These are phyloP conservation scores for Erigeron philadelphicus DNA, from an alignment of 140 eudicot species.

Conservation along the genomic window DNA sequence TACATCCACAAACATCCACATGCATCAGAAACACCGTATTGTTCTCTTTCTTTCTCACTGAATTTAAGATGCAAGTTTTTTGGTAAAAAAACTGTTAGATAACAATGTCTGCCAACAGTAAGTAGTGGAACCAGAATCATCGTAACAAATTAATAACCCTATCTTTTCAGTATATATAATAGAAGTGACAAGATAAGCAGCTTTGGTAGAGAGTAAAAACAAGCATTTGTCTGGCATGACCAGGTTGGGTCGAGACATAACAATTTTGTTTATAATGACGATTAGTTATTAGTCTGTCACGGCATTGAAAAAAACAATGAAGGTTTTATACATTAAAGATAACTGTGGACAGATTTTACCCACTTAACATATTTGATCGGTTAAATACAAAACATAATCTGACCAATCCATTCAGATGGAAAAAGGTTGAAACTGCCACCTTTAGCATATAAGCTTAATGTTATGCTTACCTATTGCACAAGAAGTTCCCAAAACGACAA, in stretches of 20 bases:
- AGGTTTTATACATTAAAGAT: no score
- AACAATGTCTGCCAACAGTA: not conserved
- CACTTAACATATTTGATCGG: not conserved
- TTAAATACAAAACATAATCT: not conserved
- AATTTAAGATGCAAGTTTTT: slow-evolving; percentile 6
- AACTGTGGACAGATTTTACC: no score
- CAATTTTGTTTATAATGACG: not conserved
- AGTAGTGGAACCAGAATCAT: slow-evolving; percentile 7
- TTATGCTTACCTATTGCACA: slow-evolving; percentile 71
- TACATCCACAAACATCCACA: slow-evolving; percentile 95
- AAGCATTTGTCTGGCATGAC: not conserved
- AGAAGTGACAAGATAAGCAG: not conserved
- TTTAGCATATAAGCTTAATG: slow-evolving; percentile 5
- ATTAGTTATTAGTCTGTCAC: not conserved
- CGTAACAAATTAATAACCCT: no score
- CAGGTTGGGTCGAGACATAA: not conserved
- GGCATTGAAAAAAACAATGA: not conserved
- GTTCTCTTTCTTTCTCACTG: slow-evolving; percentile 96
- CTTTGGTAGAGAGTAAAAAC: not conserved
- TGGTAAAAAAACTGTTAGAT: not conserved
- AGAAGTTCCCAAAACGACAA: slow-evolving; percentile 94
- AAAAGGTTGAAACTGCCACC: not conserved
- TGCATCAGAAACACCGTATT: slow-evolving; percentile 57
- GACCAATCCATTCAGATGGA: not conserved
- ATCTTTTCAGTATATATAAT: not conserved